These are phyloP conservation scores for Entrophospora sp. DNA, from an alignment of 192 early-diverging fungal genomes.

Conservation along the genomic window DNA sequence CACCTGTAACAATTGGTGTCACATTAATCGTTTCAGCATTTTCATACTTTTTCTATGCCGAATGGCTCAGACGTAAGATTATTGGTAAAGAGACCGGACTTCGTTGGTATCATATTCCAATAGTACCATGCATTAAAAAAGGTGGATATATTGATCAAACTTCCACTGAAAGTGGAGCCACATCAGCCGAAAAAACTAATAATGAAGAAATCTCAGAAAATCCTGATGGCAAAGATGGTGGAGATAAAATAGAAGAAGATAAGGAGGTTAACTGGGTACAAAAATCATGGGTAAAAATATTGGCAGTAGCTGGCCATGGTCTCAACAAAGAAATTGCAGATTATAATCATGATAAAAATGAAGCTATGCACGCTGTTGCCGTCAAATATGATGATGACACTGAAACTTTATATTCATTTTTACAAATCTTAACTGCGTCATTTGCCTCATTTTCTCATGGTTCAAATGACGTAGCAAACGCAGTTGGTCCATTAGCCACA, in stretches of 20 bases:
- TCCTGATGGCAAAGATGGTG: no score
- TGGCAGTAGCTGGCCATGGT: slow-evolving; percentile 18
- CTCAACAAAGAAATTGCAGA: slow-evolving; percentile 11
- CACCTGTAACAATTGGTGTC: slow-evolving; percentile 59
- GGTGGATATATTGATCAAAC: no score
- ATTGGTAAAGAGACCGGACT: slow-evolving; percentile 51
- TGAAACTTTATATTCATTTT: slow-evolving; percentile 76
- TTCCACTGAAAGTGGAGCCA: no score
- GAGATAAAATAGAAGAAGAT: no score
- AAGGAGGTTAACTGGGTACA: no score
- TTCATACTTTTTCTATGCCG: slow-evolving; percentile 53
- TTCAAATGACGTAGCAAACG: slow-evolving; percentile 83
- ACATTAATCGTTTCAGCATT: slow-evolving; percentile 43
- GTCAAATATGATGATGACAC: slow-evolving; percentile 63
- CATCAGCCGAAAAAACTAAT: no score
- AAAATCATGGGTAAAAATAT: no score
- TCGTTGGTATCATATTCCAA: slow-evolving; percentile 64
- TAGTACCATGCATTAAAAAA: slow-evolving; percentile 53
- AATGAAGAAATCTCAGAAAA: no score
- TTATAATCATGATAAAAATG: slow-evolving; percentile 25
- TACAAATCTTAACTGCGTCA: slow-evolving; percentile 73
- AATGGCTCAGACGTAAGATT: slow-evolving; percentile 57
- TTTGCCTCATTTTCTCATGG: slow-evolving; percentile 84
- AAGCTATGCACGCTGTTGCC: slow-evolving; percentile 51
- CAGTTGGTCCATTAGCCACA: slow-evolving; percentile 67